Base-by-base conservation (phyloP, 2,329 filamentous ascomycete genomes). In the Lachnellula arida region DNA sequence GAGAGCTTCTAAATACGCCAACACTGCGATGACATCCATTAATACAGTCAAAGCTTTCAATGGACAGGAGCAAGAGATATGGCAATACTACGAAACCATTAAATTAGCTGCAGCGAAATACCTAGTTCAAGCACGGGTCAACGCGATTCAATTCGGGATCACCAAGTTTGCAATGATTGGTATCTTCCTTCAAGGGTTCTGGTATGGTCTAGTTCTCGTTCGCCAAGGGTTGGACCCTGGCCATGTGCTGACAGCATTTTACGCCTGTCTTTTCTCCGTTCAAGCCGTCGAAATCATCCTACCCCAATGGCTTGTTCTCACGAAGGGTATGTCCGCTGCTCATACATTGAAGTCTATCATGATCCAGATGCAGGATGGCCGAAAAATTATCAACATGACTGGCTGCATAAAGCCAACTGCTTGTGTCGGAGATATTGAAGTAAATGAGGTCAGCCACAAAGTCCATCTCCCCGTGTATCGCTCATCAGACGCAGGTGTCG, bases 141-240 rank as follows among this genome's bases (percentile, higher is more conserved):
- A 85, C 61, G 84, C 88, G 0, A 68, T 85, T 3, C 91, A 96
- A 66, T 84, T 89, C 66, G 86, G 85, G 0, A 81, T 88, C 48
- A 79, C 89, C 51, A 85, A 87, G 47, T 82, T 95, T 62, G 85
- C 91, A 75, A 85, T 87, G 32, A 80, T 91, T 3, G 78, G 78
- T 1, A 85, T 97, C 69, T 97, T 97, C 62, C 86, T 95, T 0
- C 81, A 91, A 55, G 92, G 91, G 0, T 97, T 97, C 67, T 96
- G 89, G 83, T 96, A 92, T 64, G 92, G 91, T 0, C 81, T 87
- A 28, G 75, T 81, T 1, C 78, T 96, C 1, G 84, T 94, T 9
- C 75, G 78, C 9, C 72, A 79, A 1, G 70, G 77, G 0, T 73
- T 82, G 12, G 77, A 75, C 11, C 75, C 89, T 0, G 88, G 86